A percentile compares a stretch with the other conserved stretches of the same genome.
These are phyloP conservation scores for Wickerhamiella dianesei DNA, from an alignment of 805 yeast species.

Conservation along the genomic window DNA sequence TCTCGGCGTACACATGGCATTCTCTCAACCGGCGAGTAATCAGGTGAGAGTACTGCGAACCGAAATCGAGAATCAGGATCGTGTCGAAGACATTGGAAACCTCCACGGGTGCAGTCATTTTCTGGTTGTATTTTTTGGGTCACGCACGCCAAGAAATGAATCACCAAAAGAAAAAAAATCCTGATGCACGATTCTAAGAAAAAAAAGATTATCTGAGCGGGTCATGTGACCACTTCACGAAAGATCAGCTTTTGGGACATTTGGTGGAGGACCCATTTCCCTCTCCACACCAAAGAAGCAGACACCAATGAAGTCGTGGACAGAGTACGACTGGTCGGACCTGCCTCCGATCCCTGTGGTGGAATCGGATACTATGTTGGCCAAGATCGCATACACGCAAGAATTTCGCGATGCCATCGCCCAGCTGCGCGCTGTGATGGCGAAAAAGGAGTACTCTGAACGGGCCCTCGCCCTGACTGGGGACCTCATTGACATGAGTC, in stretches of 20 bases:
- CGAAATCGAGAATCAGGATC: constrained; percentile 92
- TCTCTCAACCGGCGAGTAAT: constrained; percentile 96
- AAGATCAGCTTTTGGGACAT: neutral
- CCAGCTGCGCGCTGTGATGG: constrained; percentile 45
- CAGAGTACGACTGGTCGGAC: constrained; percentile 25
- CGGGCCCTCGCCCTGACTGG: constrained; percentile 60
- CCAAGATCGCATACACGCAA: constrained; percentile 43
- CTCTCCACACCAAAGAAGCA: constrained; percentile 1
- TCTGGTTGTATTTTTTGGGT: neutral
- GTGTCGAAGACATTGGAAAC: constrained; percentile 90
- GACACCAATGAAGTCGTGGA: constrained; percentile 10
- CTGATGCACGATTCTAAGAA: neutral
- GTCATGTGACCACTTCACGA: neutral
- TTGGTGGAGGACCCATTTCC: neutral
- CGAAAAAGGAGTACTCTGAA: constrained; percentile 45
- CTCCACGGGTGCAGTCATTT: constrained; percentile 27
- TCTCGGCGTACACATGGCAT: constrained; percentile 95
- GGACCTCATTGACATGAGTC: constrained; percentile 48
- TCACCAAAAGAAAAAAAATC: neutral
- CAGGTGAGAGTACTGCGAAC: constrained; percentile 94
- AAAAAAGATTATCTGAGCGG: neutral
- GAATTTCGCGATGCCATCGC: constrained; percentile 57
- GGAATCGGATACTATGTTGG: constrained; percentile 23
- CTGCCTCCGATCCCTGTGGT: constrained; percentile 23
- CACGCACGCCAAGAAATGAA: neutral